Conservation (phyloP, 2,329 filamentous ascomycete species). For the Grosmannia huntii region DNA sequence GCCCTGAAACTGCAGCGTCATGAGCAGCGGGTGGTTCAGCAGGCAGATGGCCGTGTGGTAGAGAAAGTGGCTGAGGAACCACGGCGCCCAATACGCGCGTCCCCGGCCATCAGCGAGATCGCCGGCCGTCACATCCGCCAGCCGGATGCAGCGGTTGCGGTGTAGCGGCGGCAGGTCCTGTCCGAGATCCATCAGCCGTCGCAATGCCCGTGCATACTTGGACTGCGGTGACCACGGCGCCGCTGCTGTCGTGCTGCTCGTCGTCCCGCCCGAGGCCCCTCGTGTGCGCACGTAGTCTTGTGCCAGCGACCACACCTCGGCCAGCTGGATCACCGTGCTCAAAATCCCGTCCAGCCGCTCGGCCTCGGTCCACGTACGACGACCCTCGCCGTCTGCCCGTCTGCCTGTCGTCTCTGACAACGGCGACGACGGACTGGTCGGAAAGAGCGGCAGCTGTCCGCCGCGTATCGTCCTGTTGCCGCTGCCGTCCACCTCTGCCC, state of each 20-base stretch:
- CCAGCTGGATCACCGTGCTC: conserved; percentile 4
- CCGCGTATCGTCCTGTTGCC: background rate
- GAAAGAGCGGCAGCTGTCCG: background rate
- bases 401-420: background rate
- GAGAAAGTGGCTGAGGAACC: conserved; percentile 3
- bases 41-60: conserved; percentile 4
- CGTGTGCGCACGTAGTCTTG: conserved; percentile 3
- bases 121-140: background rate
- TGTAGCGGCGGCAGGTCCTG: conserved; percentile 4
- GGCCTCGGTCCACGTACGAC: background rate
- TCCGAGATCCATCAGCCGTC: conserved; percentile 1
- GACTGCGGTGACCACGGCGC: background rate
- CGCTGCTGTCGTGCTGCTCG: background rate
- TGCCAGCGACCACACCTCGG: conserved; percentile 1
- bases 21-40: conserved; percentile 6
- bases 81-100: conserved; percentile 4
- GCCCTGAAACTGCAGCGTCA: conserved; percentile 6
- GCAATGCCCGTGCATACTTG: conserved; percentile 1
- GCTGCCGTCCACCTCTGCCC: background rate
- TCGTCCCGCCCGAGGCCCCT: background rate
- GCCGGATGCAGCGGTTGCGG: conserved; percentile 3
- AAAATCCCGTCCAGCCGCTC: conserved; percentile 2
- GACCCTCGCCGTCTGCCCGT: background rate
- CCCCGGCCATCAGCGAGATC: background rate
- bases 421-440: conserved; percentile 1